Evolutionary conservation across 257 asterid species (phyloP).

Genomic region (Solanum appendiculatum): DNA sequence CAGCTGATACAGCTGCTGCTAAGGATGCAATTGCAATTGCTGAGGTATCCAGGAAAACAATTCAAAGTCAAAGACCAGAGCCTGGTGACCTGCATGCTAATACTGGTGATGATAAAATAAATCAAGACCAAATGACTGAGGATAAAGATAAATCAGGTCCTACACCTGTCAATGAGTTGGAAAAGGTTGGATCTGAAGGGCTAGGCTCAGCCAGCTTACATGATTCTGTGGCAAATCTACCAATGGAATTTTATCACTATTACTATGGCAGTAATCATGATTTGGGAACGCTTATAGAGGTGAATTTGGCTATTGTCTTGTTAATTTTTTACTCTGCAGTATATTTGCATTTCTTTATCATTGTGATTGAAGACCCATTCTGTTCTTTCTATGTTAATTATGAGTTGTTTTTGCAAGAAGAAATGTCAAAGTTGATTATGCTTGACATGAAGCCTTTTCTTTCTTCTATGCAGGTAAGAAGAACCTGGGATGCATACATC

Average conservation of each 20-base stretch:
- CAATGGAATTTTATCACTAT: constrained; percentile 91
- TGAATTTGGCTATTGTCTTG: constrained; percentile 7
- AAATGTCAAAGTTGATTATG: background rate
- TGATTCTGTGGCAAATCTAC: constrained; percentile 53
- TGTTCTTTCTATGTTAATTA: background rate
- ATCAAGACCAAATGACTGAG: constrained; percentile 22
- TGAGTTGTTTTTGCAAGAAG: background rate
- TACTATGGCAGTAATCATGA: constrained; percentile 91
- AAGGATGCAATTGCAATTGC: constrained; percentile 81
- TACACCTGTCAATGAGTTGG: constrained; percentile 24
- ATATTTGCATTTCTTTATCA: background rate
- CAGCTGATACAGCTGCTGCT: constrained; percentile 74
- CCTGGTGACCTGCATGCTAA: constrained; percentile 15
- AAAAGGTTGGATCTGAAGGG: constrained; percentile 16
- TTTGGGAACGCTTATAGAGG: constrained; percentile 97
- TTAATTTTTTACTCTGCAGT: background rate
- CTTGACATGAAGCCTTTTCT: background rate
- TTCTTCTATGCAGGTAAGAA: constrained; percentile 57
- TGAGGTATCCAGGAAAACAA: constrained; percentile 51
- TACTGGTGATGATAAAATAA: constrained; percentile 6
- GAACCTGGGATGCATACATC: constrained; percentile 88
- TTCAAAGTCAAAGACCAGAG: constrained; percentile 20
- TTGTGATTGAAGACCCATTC: background rate
- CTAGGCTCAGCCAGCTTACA: constrained; percentile 33
- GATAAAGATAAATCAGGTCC: constrained; percentile 11